Evolutionary conservation across 306 rosid species (phyloP), one percentile per base, ranked within the genome.

Genomic region (Castanospermum australe): DNA sequence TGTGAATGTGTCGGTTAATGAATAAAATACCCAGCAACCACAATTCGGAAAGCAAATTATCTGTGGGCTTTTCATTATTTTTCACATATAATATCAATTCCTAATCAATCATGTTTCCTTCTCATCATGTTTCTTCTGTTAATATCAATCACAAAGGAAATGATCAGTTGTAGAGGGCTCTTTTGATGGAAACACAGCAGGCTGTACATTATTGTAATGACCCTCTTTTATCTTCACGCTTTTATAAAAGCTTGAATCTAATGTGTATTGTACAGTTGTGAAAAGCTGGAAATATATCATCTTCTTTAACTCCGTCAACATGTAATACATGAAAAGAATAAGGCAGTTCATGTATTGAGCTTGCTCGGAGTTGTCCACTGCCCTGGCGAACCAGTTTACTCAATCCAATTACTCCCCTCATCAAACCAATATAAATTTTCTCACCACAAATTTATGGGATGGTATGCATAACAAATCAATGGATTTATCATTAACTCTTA

Each of bases 321-420:
- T 65, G 28, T 66, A 36, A 24, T 42, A 15, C 45, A 65, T 75
- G 55, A 42, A 67, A 67, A 9, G 56, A 66, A 38, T 22, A 24
- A 42, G 56, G 12, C 22, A 67, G 36, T 36, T 52, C 55, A 65
- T 44, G 51, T 77, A n/a, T 77, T 65, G 38, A 77, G 13, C 67
- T 42, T 13, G 69, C 36, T 18, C 17, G 22, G 61, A 13, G 25
- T 56, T 66, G 56, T 24, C 7, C 47, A 13, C 51, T 59, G 28
- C 30, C 62, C 39, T 56, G 63, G 25, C 57, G 20, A 55, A 28
- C 42, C 48, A 57, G 32, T 67, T 56, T 42, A 13, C 33, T 78
- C 67, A 8, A 13, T 67, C 15, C 69, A 30, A n/a, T 63, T 35
- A 17, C 28, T 12, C 17, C 25, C 36, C 8, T 57, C 25, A 3